Percentiles rank a stretch among this genome's conserved stretches.
These are phyloP conservation scores for Globisporangium parvum DNA, from an alignment of 352 stramenopile genomes.

Conservation along the genomic window DNA sequence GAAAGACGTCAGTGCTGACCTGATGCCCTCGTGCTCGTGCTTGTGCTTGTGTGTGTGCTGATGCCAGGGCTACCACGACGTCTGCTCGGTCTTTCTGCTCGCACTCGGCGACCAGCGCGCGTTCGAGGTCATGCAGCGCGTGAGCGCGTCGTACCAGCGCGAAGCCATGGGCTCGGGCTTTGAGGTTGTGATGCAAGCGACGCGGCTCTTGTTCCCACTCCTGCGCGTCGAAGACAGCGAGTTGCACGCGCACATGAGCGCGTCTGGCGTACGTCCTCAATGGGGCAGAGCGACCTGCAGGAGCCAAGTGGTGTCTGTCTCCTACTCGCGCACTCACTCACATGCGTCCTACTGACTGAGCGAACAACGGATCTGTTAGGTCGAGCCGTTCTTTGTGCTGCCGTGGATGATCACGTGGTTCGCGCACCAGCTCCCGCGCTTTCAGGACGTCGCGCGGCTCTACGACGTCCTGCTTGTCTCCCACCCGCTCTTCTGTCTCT, in stretches of 20 bases:
- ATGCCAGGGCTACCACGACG: conserved; percentile 88
- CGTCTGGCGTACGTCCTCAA: conserved; percentile 33
- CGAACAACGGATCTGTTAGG: conserved; percentile 32
- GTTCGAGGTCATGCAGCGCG: conserved; percentile 54
- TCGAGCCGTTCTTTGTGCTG: conserved; percentile 92
- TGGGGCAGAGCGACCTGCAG: no score
- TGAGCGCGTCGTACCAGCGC: conserved; percentile 86
- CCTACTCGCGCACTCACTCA: neutral
- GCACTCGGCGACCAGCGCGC: conserved; percentile 69
- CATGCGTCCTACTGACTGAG: neutral
- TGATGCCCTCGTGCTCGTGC: neutral
- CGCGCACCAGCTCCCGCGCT: conserved; percentile 86
- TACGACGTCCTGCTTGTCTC: conserved; percentile 93
- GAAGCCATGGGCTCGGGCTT: conserved; percentile 87
- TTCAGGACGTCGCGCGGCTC: conserved; percentile 83
- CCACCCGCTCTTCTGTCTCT: conserved; percentile 90
- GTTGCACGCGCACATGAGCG: conserved; percentile 58
- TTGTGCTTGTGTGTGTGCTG: neutral
- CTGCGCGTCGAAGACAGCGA: conserved; percentile 53
- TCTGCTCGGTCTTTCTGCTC: conserved; percentile 81
- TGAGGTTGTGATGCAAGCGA: conserved; percentile 61
- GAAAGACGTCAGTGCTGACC: neutral
- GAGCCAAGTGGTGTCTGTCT: neutral
- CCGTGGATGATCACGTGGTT: conserved; percentile 96
- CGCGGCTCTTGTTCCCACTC: conserved; percentile 62